phyloP scores from a whole-genome alignment of 2,329 filamentous ascomycete genomes.

The Colletotrichum endophyticum region DNA sequence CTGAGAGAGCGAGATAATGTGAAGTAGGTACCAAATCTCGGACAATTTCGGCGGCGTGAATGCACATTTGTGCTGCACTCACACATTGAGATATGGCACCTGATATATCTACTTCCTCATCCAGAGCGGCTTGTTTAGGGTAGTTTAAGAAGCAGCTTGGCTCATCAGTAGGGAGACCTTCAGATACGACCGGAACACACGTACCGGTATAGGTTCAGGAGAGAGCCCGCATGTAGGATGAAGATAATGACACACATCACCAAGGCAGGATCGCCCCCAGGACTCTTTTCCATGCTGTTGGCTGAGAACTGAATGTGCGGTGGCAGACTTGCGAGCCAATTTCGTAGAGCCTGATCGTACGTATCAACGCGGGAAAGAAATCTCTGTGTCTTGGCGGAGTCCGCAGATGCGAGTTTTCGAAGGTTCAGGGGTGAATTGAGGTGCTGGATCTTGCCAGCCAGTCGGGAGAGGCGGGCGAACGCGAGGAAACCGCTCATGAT shows the following conservation, averaged over 20 bases:
- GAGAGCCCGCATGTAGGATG: background rate
- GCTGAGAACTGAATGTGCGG: slow-evolving; percentile 30
- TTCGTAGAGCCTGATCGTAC: slow-evolving; percentile 21
- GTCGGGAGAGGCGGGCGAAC: background rate
- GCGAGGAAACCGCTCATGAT: background rate
- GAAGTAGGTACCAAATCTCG: background rate
- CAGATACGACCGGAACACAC: background rate
- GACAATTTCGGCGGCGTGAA: background rate
- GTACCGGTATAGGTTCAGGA: background rate
- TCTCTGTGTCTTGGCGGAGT: background rate
- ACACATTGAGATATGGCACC: background rate
- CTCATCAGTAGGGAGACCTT: background rate
- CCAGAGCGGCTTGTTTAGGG: background rate
- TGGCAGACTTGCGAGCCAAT: slow-evolving; percentile 25
- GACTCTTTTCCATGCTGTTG: slow-evolving; percentile 8
- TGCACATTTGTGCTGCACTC: background rate
- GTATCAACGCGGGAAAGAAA: slow-evolving; percentile 7
- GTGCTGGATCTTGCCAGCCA: background rate
- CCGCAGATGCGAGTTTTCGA: background rate
- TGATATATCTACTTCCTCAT: background rate
- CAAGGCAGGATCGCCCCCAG: background rate
- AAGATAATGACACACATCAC: background rate
- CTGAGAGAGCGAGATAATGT: background rate
- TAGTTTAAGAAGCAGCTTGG: background rate
- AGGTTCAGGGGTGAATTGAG: background rate